Evolutionary conservation across 768 basidiomycete genomes (phyloP).

Genomic region (Steccherinum ochraceum): DNA sequence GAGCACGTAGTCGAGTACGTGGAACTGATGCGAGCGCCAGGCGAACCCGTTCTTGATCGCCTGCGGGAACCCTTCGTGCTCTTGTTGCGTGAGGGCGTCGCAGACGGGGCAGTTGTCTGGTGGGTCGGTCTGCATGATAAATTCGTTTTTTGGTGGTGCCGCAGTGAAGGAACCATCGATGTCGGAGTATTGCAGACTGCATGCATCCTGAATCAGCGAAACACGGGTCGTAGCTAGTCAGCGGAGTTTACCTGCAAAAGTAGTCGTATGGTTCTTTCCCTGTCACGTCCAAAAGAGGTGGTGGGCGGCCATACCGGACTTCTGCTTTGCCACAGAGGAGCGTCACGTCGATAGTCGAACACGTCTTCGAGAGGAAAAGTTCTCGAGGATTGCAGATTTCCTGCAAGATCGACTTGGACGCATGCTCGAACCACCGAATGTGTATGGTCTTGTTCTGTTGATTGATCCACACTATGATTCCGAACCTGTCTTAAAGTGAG

Average conservation of each 20-base stretch:
- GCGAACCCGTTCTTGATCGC: slow-evolving; percentile 36
- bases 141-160: slow-evolving; percentile 14
- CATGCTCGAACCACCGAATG: slow-evolving; percentile 72
- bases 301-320: slow-evolving; percentile 29
- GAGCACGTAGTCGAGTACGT: slow-evolving; percentile 55
- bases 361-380: slow-evolving; percentile 53
- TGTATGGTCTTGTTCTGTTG: slow-evolving; percentile 42
- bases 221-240: background rate
- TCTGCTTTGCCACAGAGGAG: slow-evolving; percentile 42
- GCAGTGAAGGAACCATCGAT: slow-evolving; percentile 39
- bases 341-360: slow-evolving; percentile 35
- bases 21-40: slow-evolving; percentile 45
- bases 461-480: slow-evolving; percentile 49
- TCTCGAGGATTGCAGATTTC: slow-evolving; percentile 61
- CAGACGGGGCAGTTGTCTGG: slow-evolving; percentile 55
- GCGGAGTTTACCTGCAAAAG: slow-evolving; percentile 48
- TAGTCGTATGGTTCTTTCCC: slow-evolving; percentile 33
- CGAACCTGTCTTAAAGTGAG: slow-evolving; percentile 53
- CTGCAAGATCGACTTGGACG: slow-evolving; percentile 50
- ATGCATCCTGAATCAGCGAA: no score
- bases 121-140: slow-evolving; percentile 24
- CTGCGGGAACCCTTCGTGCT: slow-evolving; percentile 24
- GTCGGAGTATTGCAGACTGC: slow-evolving; percentile 33
- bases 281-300: background rate
- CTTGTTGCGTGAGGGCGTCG: slow-evolving; percentile 23